Evolutionary conservation across 2,329 filamentous ascomycete genomes (phyloP).

Genomic region (Huntiella bhutanensis): DNA sequence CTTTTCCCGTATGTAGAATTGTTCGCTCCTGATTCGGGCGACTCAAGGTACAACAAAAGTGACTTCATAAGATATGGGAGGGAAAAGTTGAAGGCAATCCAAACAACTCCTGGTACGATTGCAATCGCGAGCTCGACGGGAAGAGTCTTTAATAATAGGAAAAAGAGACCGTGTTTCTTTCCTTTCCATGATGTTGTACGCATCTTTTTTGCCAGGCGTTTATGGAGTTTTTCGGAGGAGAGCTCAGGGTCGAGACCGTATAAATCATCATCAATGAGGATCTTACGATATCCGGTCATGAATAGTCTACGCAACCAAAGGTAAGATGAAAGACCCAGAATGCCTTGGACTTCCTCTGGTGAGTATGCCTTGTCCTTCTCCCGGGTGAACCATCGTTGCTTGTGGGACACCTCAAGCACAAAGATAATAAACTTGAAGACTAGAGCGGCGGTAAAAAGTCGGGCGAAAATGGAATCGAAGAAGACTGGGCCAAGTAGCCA

Average conservation of each 20-base stretch:
- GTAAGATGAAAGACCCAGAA: conserved; percentile 18
- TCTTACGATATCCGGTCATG: conserved; percentile 19
- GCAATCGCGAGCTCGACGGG: conserved; percentile 19
- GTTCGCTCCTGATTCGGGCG: conserved; percentile 11
- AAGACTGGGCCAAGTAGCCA: conserved; percentile 19
- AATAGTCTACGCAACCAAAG: conserved; percentile 21
- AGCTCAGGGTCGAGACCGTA: conserved; percentile 19
- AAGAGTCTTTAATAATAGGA: conserved; percentile 17
- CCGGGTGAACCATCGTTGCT: conserved; percentile 19
- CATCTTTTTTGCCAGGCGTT: conserved; percentile 12
- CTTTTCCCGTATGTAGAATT: conserved; percentile 10
- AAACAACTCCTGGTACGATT: conserved; percentile 20
- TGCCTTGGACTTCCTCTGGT: conserved; percentile 20
- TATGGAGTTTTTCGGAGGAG: conserved; percentile 13
- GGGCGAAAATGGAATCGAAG: conserved; percentile 14
- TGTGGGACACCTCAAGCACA: conserved; percentile 21
- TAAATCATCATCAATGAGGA: conserved; percentile 19
- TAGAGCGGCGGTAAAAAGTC: conserved; percentile 20
- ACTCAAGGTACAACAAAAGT: conserved; percentile 19
- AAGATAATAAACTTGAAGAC: conserved; percentile 21
- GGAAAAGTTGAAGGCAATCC: conserved; percentile 24
- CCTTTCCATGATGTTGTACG: conserved; percentile 1
- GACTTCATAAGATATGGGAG: conserved; percentile 25
- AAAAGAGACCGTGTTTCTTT: conserved; percentile 16
- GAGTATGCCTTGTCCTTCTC: conserved; percentile 23